A percentile compares a stretch with the other conserved stretches of the same genome.
These are phyloP conservation scores for Cupressus sempervirens DNA, from an alignment of 75 land plant species.

Conservation along the genomic window DNA sequence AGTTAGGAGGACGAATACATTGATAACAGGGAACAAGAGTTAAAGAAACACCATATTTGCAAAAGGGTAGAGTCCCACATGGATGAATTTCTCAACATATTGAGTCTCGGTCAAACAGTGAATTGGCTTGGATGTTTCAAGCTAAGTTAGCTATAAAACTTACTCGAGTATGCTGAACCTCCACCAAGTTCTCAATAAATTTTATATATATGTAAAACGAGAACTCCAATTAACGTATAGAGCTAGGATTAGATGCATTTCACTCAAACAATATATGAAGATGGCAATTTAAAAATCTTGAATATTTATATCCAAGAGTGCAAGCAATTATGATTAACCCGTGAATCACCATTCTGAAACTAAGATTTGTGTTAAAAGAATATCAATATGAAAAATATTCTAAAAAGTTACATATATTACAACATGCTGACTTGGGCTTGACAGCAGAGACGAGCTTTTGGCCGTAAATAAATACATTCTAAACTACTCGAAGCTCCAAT, in stretches of 20 bases:
- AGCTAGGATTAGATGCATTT: background rate
- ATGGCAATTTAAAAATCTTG: background rate
- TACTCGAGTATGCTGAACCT: background rate
- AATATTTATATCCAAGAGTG: background rate
- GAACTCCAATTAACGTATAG: background rate
- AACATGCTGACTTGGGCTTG: background rate
- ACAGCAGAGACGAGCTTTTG: background rate
- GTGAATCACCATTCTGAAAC: background rate
- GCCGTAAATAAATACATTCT: background rate
- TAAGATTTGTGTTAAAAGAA: background rate
- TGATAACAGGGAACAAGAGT: background rate
- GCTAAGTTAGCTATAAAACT: background rate
- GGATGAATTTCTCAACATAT: background rate
- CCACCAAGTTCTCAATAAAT: background rate
- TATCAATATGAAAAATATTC: background rate
- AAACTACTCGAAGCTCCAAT: background rate
- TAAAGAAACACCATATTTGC: background rate
- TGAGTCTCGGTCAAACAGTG: background rate
- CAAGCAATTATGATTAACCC: background rate
- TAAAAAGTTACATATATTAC: constrained; percentile 6
- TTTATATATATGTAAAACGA: background rate
- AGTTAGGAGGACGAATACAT: background rate
- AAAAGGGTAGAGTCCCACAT: background rate
- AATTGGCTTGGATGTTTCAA: background rate
- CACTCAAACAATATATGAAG: background rate